phyloP scores from a whole-genome alignment of 345 rosid genomes.

The Crucihimalaya himalaica region DNA sequence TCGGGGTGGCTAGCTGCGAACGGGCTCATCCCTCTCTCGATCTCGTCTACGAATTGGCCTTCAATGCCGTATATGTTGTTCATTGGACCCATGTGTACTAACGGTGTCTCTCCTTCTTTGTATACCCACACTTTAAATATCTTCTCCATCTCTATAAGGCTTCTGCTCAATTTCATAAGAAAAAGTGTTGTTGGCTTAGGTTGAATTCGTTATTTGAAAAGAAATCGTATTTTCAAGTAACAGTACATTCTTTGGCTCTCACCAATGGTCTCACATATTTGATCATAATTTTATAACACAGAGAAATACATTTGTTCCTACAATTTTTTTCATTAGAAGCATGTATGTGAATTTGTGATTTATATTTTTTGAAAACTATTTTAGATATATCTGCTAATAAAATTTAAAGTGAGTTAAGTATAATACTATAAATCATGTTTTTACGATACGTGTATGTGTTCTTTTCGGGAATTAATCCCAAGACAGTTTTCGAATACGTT shows the following conservation, averaged over 20 bases:
- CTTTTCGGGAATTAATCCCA: no score
- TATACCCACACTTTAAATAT: slow-evolving; percentile 57
- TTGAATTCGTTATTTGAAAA: not conserved
- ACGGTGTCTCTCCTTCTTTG: slow-evolving; percentile 51
- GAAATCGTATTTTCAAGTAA: not conserved
- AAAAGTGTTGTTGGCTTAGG: not conserved
- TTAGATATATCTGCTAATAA: no score
- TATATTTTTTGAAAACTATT: not conserved
- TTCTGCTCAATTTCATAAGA: slow-evolving; percentile 36
- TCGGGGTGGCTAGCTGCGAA: slow-evolving; percentile 49
- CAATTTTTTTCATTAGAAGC: not conserved
- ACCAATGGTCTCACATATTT: no score
- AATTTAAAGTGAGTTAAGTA: no score
- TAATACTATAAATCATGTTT: no score
- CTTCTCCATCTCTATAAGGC: slow-evolving; percentile 59
- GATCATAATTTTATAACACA: not conserved
- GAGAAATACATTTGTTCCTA: not conserved
- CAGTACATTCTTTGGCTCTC: not conserved
- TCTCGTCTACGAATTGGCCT: slow-evolving; percentile 60
- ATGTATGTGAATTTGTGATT: not conserved
- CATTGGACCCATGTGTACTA: slow-evolving; percentile 50
- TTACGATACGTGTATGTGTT: no score
- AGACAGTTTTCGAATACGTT: no score
- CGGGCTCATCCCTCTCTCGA: slow-evolving; percentile 41
- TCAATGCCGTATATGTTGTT: slow-evolving; percentile 49